These are phyloP conservation scores for Pestalotiopsis sp. DNA, from an alignment of 2,329 filamentous ascomycete genomes.

Conservation along the genomic window DNA sequence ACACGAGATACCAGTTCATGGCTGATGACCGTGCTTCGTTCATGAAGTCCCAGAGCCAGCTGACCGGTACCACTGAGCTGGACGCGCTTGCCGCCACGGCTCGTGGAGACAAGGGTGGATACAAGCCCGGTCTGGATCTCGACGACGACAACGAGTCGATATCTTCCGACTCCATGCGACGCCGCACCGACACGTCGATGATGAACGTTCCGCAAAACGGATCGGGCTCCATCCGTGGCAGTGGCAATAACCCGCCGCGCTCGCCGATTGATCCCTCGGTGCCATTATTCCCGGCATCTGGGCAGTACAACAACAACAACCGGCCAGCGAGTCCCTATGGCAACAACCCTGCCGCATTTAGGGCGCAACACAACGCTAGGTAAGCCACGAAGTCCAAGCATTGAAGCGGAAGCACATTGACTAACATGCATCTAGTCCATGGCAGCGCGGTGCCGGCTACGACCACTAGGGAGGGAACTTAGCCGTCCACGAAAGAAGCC, in stretches of 20 bases:
- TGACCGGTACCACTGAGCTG: constrained; percentile 72
- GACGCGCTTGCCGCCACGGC: constrained; percentile 83
- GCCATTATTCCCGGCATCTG: constrained; percentile 49
- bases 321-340: constrained; percentile 30
- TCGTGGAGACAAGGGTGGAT: constrained; percentile 68
- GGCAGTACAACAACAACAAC: constrained; percentile 25
- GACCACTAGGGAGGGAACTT: constrained; percentile 41
- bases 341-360: constrained; percentile 35
- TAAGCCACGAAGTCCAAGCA: constrained; percentile 30
- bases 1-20: constrained; percentile 87
- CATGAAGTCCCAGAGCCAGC: constrained; percentile 83
- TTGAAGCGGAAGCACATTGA: not conserved
- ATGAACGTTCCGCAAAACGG: constrained; percentile 4
- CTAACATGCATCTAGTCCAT: constrained; percentile 43
- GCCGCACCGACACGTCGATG: constrained; percentile 34
- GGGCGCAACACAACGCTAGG: constrained; percentile 46
- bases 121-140: constrained; percentile 63
- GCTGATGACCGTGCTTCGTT: constrained; percentile 86
- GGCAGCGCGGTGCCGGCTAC: constrained; percentile 60
- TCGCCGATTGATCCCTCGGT: constrained; percentile 54
- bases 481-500: constrained; percentile 23
- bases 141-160: constrained; percentile 72
- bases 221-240: constrained; percentile 18
- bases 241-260: constrained; percentile 35
- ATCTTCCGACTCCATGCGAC: constrained; percentile 55